Percentiles rank a stretch among this genome's conserved stretches.
Conservation (phyloP, 345 rosid species). For the Aegle marmelos region DNA sequence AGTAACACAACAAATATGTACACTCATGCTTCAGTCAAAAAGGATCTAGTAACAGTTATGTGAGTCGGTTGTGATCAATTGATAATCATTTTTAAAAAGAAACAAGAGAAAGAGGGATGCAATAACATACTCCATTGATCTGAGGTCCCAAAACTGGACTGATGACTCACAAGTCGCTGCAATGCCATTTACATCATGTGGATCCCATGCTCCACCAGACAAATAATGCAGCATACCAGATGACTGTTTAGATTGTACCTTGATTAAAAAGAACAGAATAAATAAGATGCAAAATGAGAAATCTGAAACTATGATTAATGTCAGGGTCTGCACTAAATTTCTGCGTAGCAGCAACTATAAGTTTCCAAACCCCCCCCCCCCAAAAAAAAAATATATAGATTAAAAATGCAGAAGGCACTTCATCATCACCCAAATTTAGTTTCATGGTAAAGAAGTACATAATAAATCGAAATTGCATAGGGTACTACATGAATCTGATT, state of each 20-base stretch:
- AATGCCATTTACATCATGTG: conserved; percentile 71
- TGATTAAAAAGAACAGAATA: conserved; percentile 13
- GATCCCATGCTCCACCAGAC: conserved; percentile 95
- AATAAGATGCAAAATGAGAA: conserved; percentile 25
- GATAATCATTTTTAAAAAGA: neutral
- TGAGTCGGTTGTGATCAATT: neutral
- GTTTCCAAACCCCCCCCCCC: too few species aligned
- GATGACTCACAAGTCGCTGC: conserved; percentile 88
- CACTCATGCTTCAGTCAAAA: neutral
- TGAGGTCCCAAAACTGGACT: conserved; percentile 83
- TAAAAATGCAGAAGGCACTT: neutral
- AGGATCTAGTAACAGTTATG: neutral
- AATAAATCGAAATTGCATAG: neutral
- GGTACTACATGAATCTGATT: neutral
- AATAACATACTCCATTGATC: conserved; percentile 69
- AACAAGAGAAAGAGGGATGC: neutral
- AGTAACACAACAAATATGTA: neutral
- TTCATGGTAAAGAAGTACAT: neutral
- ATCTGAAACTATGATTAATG: neutral
- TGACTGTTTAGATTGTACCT: conserved; percentile 81
- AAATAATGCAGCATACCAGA: conserved; percentile 79
- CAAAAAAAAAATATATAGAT: too few species aligned
- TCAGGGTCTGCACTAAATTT: neutral
- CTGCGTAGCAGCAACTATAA: neutral
- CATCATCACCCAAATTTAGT: neutral